phyloP scores from a whole-genome alignment of 371 early-diverging fungal genomes.

The Capillidium rhysosporum region DNA sequence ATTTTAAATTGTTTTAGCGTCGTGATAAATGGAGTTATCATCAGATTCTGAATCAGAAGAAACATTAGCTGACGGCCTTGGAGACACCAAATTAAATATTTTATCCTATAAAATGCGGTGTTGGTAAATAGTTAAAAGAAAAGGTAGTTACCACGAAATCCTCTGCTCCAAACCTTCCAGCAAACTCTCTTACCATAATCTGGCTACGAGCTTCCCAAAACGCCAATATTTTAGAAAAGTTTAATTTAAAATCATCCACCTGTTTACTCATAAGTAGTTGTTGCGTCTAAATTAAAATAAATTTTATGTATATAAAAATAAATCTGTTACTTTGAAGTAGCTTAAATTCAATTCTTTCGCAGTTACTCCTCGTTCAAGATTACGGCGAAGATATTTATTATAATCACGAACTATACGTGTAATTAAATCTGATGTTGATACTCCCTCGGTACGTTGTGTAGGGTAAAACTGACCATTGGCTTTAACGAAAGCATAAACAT shows the following conservation, averaged over 20 bases:
- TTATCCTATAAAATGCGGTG: not conserved
- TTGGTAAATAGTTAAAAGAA: not conserved
- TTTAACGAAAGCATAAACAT: slow-evolving; percentile 92
- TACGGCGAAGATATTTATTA: slow-evolving; percentile 78
- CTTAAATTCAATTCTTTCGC: slow-evolving; percentile 81
- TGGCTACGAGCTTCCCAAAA: slow-evolving; percentile 54
- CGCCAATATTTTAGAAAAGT: slow-evolving; percentile 35
- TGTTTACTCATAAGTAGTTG: slow-evolving; percentile 54
- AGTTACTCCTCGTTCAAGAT: slow-evolving; percentile 78
- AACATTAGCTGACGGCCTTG: not conserved
- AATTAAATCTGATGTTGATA: slow-evolving; percentile 88
- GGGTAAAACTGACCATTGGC: slow-evolving; percentile 71
- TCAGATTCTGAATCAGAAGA: slow-evolving; percentile 1
- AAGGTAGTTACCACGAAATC: slow-evolving; percentile 20
- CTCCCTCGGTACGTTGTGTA: slow-evolving; percentile 80
- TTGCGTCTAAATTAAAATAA: slow-evolving; percentile 24
- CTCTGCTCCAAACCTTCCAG: slow-evolving; percentile 45
- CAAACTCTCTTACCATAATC: slow-evolving; percentile 45
- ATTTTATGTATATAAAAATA: no score
- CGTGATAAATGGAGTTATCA: not conserved
- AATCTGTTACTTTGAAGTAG: slow-evolving; percentile 40
- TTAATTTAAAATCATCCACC: slow-evolving; percentile 33
- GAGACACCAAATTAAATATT: not conserved
- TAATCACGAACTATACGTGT: slow-evolving; percentile 91
- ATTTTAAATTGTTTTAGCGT: no score